Conservation (phyloP, 2,329 filamentous ascomycete genomes). For the Pseudopithomyces maydicus region DNA sequence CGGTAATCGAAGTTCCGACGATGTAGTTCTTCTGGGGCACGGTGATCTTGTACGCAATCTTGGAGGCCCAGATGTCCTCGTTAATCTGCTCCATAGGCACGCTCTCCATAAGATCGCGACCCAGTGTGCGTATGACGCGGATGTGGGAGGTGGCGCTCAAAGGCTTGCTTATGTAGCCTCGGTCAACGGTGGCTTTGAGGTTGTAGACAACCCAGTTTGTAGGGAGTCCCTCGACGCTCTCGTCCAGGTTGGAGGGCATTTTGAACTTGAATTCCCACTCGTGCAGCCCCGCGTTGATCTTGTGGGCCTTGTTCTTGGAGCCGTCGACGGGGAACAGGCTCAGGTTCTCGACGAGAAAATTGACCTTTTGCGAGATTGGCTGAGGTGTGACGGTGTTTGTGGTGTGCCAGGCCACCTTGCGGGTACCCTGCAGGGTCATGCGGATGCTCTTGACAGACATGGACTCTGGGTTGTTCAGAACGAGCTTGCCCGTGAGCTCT, state of each 20-base stretch:
- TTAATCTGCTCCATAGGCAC: slow-evolving; percentile 65
- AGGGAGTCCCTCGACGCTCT: slow-evolving; percentile 87
- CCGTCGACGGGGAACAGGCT: slow-evolving; percentile 51
- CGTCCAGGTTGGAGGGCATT: slow-evolving; percentile 60
- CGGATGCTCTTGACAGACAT: slow-evolving; percentile 55
- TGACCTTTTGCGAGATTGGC: slow-evolving; percentile 53
- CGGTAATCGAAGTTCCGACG: slow-evolving; percentile 82
- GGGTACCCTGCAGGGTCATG: slow-evolving; percentile 53
- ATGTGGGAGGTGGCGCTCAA: slow-evolving; percentile 74
- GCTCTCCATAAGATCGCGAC: slow-evolving; percentile 72
- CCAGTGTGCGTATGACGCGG: slow-evolving; percentile 54
- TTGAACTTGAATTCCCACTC: slow-evolving; percentile 58
- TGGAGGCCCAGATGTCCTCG: slow-evolving; percentile 97
- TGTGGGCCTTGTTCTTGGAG: slow-evolving; percentile 48
- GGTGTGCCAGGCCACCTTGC: slow-evolving; percentile 51
- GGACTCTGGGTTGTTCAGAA: slow-evolving; percentile 53
- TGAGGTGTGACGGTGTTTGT: slow-evolving; percentile 46
- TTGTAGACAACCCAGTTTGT: slow-evolving; percentile 90
- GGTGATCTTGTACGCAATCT: slow-evolving; percentile 92
- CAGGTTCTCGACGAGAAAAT: slow-evolving; percentile 53
- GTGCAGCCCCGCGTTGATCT: slow-evolving; percentile 55
- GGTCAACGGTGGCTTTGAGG: slow-evolving; percentile 84
- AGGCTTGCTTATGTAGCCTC: slow-evolving; percentile 88
- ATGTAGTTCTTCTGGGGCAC: slow-evolving; percentile 94
- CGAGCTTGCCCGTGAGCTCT: slow-evolving; percentile 53